Percentiles rank a stretch among this genome's conserved stretches.
Conservation (phyloP, 164 flowering plant species). For the Tinospora cordifolia region DNA sequence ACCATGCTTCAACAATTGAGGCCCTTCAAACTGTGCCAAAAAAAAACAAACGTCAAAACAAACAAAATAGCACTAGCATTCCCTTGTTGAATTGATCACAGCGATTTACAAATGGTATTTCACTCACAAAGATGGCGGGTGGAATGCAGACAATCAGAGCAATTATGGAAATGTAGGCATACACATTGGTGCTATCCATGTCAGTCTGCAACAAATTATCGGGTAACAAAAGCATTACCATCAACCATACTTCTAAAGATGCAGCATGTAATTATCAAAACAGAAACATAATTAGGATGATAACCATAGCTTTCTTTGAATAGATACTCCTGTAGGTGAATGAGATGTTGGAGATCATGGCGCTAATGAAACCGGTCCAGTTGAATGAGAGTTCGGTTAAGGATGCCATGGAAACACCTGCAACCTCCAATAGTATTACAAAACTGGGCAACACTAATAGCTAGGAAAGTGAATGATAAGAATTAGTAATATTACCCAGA, state of each 20-base stretch:
- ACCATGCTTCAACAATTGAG: conserved; percentile 63
- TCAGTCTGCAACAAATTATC: conserved; percentile 61
- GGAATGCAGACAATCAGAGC: conserved; percentile 88
- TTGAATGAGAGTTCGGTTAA: conserved; percentile 94
- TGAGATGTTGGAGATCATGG: conserved; percentile 96
- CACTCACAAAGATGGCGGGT: conserved; percentile 80
- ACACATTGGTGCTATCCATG: conserved; percentile 90
- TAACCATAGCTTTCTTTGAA: conserved; percentile 97
- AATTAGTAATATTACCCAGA: conserved; percentile 44
- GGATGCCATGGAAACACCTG: conserved; percentile 98
- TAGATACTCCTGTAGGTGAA: conserved; percentile 95
- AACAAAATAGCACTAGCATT: too few species aligned
- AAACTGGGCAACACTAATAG: too few species aligned
- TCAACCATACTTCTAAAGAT: not conserved
- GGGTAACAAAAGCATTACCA: not conserved
- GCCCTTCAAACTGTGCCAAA: conserved; percentile 73
- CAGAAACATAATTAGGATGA: conserved; percentile 10
- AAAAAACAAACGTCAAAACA: not conserved
- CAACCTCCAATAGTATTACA: not conserved
- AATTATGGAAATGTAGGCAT: conserved; percentile 91
- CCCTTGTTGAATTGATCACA: too few species aligned
- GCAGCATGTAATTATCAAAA: not conserved
- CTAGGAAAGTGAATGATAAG: not conserved
- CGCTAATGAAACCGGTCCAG: conserved; percentile 93
- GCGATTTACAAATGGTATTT: not conserved